These are phyloP conservation scores for Akebia trifoliata DNA, from an alignment of 164 flowering plant species.

Conservation along the genomic window DNA sequence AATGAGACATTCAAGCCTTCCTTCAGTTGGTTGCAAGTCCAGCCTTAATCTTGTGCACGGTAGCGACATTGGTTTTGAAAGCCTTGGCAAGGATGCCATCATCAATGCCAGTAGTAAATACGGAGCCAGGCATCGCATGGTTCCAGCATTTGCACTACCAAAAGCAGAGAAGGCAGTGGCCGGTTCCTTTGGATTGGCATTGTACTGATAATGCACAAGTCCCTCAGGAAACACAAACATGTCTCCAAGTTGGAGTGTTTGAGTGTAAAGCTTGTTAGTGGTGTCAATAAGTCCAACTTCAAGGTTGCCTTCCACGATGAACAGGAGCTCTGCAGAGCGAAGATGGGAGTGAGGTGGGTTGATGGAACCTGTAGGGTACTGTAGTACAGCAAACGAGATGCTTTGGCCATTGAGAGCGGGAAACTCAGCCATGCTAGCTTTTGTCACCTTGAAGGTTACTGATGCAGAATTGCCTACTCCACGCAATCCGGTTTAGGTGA, in stretches of 20 bases:
- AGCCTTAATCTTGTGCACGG: conserved; percentile 12
- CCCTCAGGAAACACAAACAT: conserved; percentile 28
- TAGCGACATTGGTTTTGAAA: conserved; percentile 11
- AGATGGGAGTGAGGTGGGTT: conserved; percentile 37
- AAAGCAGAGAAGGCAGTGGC: conserved; percentile 17
- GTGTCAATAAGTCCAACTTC: conserved; percentile 24
- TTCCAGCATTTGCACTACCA: conserved; percentile 14
- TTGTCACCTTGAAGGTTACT: conserved; percentile 19
- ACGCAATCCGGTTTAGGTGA: conserved; percentile 29
- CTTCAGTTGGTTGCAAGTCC: conserved; percentile 13
- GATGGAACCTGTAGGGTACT: conserved; percentile 19
- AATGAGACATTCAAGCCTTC: too few relatives aligned
- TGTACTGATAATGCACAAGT: conserved; percentile 15
- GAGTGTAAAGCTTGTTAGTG: conserved; percentile 26
- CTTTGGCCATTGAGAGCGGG: conserved; percentile 33
- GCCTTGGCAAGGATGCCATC: conserved; percentile 13
- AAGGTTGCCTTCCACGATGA: conserved; percentile 19
- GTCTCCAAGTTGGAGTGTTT: conserved; percentile 21
- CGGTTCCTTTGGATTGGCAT: background rate
- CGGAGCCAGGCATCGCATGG: conserved; percentile 9
- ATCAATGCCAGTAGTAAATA: conserved; percentile 19
- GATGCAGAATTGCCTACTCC: conserved; percentile 4
- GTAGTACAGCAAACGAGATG: conserved; percentile 25
- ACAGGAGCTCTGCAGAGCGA: conserved; percentile 30
- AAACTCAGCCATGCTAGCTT: conserved; percentile 27